phyloP scores from a whole-genome alignment of 2,329 filamentous ascomycete species.

The Ascochyta koolunga region DNA sequence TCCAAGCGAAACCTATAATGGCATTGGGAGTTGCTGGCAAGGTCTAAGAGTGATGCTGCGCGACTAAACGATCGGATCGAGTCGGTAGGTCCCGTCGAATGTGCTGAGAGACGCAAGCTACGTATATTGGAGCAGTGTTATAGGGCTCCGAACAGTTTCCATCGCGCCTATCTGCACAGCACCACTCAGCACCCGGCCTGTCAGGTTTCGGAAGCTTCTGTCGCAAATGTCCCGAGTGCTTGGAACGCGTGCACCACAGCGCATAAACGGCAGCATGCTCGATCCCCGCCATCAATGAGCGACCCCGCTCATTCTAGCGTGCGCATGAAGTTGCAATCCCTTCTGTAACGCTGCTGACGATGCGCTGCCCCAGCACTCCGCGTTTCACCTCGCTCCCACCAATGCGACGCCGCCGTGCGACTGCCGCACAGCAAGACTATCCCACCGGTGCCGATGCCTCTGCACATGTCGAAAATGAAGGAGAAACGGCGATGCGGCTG shows the following conservation, averaged over 20 bases:
- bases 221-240: slow-evolving; percentile 2
- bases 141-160: too few relatives aligned
- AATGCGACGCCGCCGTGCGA: slow-evolving; percentile 3
- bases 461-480: slow-evolving; percentile 10
- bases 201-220: slow-evolving; percentile 6
- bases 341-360: slow-evolving; percentile 10
- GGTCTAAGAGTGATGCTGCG: too few relatives aligned
- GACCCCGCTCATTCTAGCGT: not conserved
- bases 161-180: too few relatives aligned
- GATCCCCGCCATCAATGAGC: slow-evolving; percentile 2
- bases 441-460: slow-evolving; percentile 5
- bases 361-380: not conserved
- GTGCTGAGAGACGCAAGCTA: too few relatives aligned
- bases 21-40: too few relatives aligned
- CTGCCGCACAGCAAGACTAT: slow-evolving; percentile 1
- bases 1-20: too few relatives aligned
- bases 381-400: slow-evolving; percentile 11
- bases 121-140: too few relatives aligned
- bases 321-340: slow-evolving; percentile 25
- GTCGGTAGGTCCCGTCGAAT: too few relatives aligned
- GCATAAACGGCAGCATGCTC: slow-evolving; percentile 2
- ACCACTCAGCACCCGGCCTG: not conserved
- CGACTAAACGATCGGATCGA: too few relatives aligned
- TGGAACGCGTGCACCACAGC: not conserved
- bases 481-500: slow-evolving; percentile 21